Conservation (phyloP, 106 monocot genomes). For the Triglochin maritima region DNA sequence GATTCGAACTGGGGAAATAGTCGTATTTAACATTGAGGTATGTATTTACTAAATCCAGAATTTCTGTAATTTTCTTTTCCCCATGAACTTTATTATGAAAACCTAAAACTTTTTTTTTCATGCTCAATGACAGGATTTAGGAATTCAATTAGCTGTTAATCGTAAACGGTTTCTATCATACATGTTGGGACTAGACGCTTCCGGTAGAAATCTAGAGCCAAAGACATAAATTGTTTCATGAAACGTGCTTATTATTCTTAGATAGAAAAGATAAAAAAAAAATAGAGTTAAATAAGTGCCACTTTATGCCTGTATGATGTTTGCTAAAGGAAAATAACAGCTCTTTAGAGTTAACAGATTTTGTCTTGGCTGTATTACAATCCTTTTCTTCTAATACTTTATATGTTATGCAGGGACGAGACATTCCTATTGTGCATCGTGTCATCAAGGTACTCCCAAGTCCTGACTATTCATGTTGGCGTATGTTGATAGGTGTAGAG, state of each 20-base stretch:
- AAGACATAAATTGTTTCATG: not conserved
- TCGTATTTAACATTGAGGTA: constrained; percentile 25
- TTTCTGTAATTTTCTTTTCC: not conserved
- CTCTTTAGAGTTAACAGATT: not conserved
- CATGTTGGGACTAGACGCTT: not conserved
- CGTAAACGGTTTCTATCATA: not conserved
- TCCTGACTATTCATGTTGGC: too few relatives aligned
- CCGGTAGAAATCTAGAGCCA: not conserved
- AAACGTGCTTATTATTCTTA: not conserved
- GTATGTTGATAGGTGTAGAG: too few relatives aligned
- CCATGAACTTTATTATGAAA: not conserved
- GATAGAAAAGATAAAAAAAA: too few relatives aligned
- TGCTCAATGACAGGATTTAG: not conserved
- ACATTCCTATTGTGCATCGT: constrained; percentile 15
- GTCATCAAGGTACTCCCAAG: constrained; percentile 2
- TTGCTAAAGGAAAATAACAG: too few relatives aligned
- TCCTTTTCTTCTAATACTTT: not conserved
- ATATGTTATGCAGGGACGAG: constrained; percentile 4
- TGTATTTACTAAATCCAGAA: not conserved
- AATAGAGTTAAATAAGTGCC: too few relatives aligned
- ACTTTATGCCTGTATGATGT: too few relatives aligned
- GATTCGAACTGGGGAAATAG: constrained; percentile 26
- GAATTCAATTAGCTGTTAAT: not conserved
- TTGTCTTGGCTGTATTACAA: not conserved
- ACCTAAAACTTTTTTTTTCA: not conserved